These are phyloP conservation scores for Nepenthes mirabilis DNA, from an alignment of 148 eudicot genomes.

Conservation along the genomic window DNA sequence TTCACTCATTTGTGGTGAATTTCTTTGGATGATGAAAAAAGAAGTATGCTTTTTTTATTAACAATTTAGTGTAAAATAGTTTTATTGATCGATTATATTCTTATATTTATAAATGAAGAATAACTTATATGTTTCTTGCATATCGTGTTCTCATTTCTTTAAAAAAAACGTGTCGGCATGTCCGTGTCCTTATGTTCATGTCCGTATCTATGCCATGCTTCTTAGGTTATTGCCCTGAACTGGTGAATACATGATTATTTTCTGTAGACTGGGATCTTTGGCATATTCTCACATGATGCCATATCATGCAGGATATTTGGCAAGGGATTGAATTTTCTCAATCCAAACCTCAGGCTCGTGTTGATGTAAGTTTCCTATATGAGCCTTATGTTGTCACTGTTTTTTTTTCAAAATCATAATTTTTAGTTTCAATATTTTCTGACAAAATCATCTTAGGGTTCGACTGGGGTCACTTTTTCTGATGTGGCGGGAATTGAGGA, in stretches of 20 bases:
- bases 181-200: no score
- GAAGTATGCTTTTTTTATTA: no score
- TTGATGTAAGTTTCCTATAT: slow-evolving; percentile 51
- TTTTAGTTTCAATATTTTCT: background rate
- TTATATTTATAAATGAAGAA: no score
- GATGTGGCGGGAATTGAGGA: slow-evolving; percentile 97
- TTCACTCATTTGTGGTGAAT: no score
- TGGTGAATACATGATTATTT: background rate
- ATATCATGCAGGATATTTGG: slow-evolving; percentile 74
- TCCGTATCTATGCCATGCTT: no score
- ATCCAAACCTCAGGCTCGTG: slow-evolving; percentile 90
- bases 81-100: no score
- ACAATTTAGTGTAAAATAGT: no score
- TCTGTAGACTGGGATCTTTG: background rate
- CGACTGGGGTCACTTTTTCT: slow-evolving; percentile 78
- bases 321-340: slow-evolving; percentile 86
- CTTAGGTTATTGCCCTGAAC: no score
- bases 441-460: slow-evolving; percentile 37
- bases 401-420: background rate
- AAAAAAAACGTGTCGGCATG: no score
- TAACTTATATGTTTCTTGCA: no score
- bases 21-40: no score
- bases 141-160: no score
- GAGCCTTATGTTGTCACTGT: background rate
- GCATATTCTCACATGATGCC: slow-evolving; percentile 7